Base-by-base conservation (phyloP, 1,139 yeast species). In the Blastobotrys ciferrii region DNA sequence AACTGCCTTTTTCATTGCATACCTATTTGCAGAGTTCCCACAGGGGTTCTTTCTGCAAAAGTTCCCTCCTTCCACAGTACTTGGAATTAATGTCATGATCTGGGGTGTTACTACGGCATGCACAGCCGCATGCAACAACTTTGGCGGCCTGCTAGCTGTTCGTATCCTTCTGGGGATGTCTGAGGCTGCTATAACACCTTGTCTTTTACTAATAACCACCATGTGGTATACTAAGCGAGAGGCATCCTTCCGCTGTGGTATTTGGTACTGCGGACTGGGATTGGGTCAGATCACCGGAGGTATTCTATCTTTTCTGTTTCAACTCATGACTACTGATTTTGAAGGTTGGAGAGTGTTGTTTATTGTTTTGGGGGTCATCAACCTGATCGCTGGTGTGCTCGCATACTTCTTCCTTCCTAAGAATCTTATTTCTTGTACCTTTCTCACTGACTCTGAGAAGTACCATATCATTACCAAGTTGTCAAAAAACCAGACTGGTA, bases 121-220 rank as follows among this genome's bases (percentile, higher is more conserved):
- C 19, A 80, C 75, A 56, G 67, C 77, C 32, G 79, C 80, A 1
- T 67, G 73, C 56, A 66, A 65, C 43, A 55, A 62, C 9, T 77
- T 75, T 55, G 78, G 74, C 1, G 71, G 77, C 0, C 61, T 77
- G 35, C 67, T 77, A 65, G 70, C 71, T 15, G 69, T 75, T 14
- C 62, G 82, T 47, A 72, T 75, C 20, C 53, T 78, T 13, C 53
- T 80, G 32, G 86, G 86, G 2, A 63, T 73, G 47, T 69, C 78
- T 46, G 85, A 81, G 59, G 69, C 76, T 42, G 35, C 52, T 46
- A 50, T 56, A 11, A 53, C 54, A 13, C 61, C 61, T 2, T 50
- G 53, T 20, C 56, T 58, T 28, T 46, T 59, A 17, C 39, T 59
- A 12, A 47, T 56, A 37, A 53, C 59, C 18, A 46, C 62, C 30